phyloP scores from a whole-genome alignment of 306 rosid species.

The Casuarina equisetifolia region DNA sequence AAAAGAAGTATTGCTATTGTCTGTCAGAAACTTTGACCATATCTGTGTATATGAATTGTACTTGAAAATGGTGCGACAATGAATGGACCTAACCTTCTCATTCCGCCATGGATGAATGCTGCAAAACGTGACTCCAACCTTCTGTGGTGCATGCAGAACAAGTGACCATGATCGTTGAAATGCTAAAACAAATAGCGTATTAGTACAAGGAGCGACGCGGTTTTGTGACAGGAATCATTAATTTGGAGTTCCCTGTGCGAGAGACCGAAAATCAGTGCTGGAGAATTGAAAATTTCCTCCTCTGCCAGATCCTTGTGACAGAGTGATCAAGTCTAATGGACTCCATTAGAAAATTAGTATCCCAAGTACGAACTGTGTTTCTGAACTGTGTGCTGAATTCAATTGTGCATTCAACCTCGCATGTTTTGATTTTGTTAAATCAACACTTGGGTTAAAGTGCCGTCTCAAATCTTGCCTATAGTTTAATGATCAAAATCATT shows the following conservation, averaged over 20 bases:
- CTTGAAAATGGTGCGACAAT: constrained; percentile 12
- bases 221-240: not conserved
- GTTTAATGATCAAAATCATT: not conserved
- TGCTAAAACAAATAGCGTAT: not conserved
- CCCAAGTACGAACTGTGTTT: no score
- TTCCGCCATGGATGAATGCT: not conserved
- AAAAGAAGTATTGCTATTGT: no score
- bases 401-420: no score
- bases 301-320: not conserved
- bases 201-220: not conserved
- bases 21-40: constrained; percentile 9
- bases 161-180: not conserved
- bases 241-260: not conserved
- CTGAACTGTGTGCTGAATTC: no score
- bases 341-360: no score
- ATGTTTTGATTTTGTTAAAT: no score
- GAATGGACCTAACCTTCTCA: not conserved
- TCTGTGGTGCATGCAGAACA: not conserved
- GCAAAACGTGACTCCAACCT: not conserved
- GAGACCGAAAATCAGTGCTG: not conserved
- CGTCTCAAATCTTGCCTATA: no score
- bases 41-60: not conserved
- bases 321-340: not conserved
- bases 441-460: no score
- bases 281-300: not conserved